Evolutionary conservation across 345 rosid species (phyloP), one percentile per base, ranked within the genome.

Genomic region (Aegle marmelos): DNA sequence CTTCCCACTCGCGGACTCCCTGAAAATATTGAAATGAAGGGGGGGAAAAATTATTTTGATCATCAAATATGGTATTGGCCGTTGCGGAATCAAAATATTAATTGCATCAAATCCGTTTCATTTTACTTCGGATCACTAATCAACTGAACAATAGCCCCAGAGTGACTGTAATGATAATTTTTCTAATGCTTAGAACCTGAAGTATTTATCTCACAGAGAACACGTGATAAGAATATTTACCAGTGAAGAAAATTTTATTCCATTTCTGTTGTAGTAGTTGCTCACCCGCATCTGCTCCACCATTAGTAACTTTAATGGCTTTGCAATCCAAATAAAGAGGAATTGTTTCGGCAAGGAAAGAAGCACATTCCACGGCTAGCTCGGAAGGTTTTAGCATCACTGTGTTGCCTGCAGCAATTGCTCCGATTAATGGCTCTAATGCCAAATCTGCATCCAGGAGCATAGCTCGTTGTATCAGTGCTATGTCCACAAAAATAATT

Each of bases 181-280:
- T 13, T 11, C 28, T 27, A 60, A 4, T 60, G 28, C 24, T 27
- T 4, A 60, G 33, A 21, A 58, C 9, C 21, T 62, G 37, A 41
- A 41, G 50, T 41, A 41, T 41, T 41, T 45, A 45, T 11, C 50
- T 45, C 3, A 45, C 17, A 45, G 0, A 45, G 17, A 45, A 45
- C 50, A 13, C 50, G 13, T 3, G 17, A 45, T 45, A 45, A 11
- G 17, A 3, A 45, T 45, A 13, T 45, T 45, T 85, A 90, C 99
- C 99, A 0, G 98, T 93, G 88, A 91, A 91, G 88, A 95, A 95
- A 61, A 95, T 93, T 87, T 95, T 93, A 87, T 95, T 94, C 97
- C 97, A 93, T 74, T 90, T 88, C 39, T 89, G 90, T 70, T 86
- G 68, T 41, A 93, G 92, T 53, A 95, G 87, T 33, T 63, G 83